A percentile compares a stretch with the other conserved stretches of the same genome.
Evolutionary conservation across 2,329 filamentous ascomycete species (phyloP).

Genomic region (Penicillium hordei): DNA sequence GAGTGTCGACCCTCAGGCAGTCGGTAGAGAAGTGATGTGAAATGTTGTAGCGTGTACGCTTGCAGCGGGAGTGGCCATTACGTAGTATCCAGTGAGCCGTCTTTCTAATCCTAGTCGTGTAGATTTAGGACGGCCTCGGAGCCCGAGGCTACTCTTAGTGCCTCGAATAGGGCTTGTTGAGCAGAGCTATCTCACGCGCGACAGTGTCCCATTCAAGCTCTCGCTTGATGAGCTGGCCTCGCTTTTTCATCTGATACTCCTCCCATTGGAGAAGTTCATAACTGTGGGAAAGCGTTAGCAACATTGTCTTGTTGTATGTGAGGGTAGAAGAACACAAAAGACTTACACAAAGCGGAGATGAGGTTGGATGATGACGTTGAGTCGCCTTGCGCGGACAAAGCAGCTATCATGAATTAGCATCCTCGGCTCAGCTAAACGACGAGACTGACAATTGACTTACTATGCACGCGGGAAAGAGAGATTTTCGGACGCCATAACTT

Average conservation of each 20-base stretch:
- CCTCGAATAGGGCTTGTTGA: constrained; percentile 91
- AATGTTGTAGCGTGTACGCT: not conserved
- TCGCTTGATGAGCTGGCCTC: constrained; percentile 59
- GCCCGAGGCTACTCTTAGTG: constrained; percentile 22
- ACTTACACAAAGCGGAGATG: constrained; percentile 82
- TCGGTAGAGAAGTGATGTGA: not conserved
- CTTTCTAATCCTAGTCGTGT: not conserved
- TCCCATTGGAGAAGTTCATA: constrained; percentile 96
- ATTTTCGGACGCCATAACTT: constrained; percentile 81
- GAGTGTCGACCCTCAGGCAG: not conserved
- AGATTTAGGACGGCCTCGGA: not conserved
- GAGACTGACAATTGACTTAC: constrained; percentile 42
- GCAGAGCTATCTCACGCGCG: constrained; percentile 83
- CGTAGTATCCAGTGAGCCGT: too few relatives aligned
- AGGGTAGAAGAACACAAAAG: not conserved
- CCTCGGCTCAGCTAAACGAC: not conserved
- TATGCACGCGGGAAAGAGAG: constrained; percentile 90
- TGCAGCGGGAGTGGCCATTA: not conserved
- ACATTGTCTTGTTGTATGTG: not conserved
- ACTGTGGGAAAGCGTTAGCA: constrained; percentile 34
- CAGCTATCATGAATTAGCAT: constrained; percentile 53
- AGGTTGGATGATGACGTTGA: constrained; percentile 98
- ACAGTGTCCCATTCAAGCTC: constrained; percentile 92
- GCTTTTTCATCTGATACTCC: constrained; percentile 64
- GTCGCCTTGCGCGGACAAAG: constrained; percentile 83